Evolutionary conservation across 345 rosid species (phyloP), one percentile per base, ranked within the genome.

Genomic region (Bruguiera gymnorhiza): DNA sequence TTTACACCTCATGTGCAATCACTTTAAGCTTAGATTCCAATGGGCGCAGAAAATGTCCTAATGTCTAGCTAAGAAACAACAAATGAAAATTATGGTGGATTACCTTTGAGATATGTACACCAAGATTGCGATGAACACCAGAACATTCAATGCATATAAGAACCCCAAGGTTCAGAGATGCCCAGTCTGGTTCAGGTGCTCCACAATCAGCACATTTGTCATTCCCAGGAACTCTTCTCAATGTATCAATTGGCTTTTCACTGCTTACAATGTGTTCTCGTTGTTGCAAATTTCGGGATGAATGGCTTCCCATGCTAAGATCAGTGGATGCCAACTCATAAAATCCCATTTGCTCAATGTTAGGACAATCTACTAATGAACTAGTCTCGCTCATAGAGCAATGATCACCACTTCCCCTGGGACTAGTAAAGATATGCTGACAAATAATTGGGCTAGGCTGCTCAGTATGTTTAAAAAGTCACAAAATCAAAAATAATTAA

Each of bases 181-280:
- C 96, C 93, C 93, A 89, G 64, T 89, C 96, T 46, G 96, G 96
- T 70, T 86, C 96, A 57, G 89, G 83, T 67, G 88, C 88, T 65
- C 89, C 83, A 72, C 96, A 89, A 67, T 89, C 96, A 60, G 91
- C 96, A 76, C 96, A 89, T 75, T 74, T 82, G 67, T 85, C 88
- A 73, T 87, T 89, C 53, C 96, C 96, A 18, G 80, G 68, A 8
- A 87, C 91, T 68, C 79, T 86, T 68, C 84, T 83, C 76, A 87
- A 73, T 60, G 85, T 39, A 76, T 85, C 87, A 75, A 86, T 85
- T 37, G 93, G 91, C 78, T 83, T 89, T 73, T 82, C 89, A 70
- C 73, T 75, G 74, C 80, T 83, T 53, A 65, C 27, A 60, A 24
- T 54, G 29, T 43, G 55, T 63, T 78, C 85, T 75, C 77, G 83